Evolutionary conservation across 768 basidiomycete genomes (phyloP), one percentile per base, ranked within the genome.

Genomic region (Trametes maxima): DNA sequence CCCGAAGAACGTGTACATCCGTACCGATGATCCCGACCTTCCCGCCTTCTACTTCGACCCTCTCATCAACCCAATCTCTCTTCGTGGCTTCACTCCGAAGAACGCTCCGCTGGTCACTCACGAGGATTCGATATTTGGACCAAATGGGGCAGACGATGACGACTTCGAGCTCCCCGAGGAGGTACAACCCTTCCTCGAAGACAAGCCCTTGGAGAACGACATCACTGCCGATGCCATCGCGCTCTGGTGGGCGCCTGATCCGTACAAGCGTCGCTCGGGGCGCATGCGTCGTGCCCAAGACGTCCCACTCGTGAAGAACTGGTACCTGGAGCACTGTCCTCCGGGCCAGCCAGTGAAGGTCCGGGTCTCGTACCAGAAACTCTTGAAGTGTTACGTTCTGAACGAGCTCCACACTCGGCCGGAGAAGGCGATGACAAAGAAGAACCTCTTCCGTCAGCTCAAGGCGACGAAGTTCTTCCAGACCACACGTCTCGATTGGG

Each of bases 401-500:
- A 99, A 99, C 73, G 94, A 95, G 74, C 81, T 99, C 45, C 88
- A 92, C 69, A 88, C 88, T 55, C 82, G 92, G 47, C 83, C 88
- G 5, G 95, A 97, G 75, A 98, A 97, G 76, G 90, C 97, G 8
- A 96, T 97, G 92, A 90, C 92, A 65, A 98, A 96, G 86, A 94
- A 96, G 79, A 97, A 95, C 71, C 73, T 98, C 51, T 98, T 99
- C 84, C 83, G 94, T 45, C 92, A 95, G 71, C 80, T 95, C 59
- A 98, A 98, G 77, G 89, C 92, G n/a, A 99, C 97, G 59, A 98
- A 98, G 76, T 99, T 99, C 78, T 99, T 99, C 88, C 97, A 98
- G 80, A 94, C 92, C 14, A 99, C 97, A 4, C 93, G 85, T 66
- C 77, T 99, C 67, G 97, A 99, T 75, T 99, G 97, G 97, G 96